Conservation (phyloP, 768 basidiomycete species). For the Cystobasidium tubakii region DNA sequence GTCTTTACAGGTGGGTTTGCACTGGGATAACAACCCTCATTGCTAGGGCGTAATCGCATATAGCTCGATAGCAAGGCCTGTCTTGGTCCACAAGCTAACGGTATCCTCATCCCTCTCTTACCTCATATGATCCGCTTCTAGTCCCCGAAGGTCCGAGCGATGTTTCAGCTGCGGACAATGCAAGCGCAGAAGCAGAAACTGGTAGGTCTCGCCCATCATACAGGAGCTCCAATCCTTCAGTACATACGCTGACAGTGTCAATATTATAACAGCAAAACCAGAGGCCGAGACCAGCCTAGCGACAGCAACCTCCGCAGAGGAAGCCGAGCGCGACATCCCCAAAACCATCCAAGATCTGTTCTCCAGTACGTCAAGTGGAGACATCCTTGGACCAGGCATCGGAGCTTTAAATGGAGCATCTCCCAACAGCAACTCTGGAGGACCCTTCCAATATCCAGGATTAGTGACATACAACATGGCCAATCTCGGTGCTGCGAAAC, state of each 20-base stretch:
- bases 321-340: background rate
- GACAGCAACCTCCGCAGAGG: background rate
- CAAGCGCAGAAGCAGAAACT: background rate
- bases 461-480: slow-evolving; percentile 17
- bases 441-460: slow-evolving; percentile 9
- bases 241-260: too few species aligned
- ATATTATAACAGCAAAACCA: background rate
- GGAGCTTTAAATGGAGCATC: background rate
- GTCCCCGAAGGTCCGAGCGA: background rate
- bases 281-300: background rate
- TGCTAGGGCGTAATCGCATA: too few species aligned
- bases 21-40: too few species aligned
- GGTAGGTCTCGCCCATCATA: background rate
- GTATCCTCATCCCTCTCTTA: too few species aligned
- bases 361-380: background rate
- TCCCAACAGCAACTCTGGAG: background rate
- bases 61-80: too few species aligned
- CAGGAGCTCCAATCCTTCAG: too few species aligned
- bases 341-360: slow-evolving; percentile 6
- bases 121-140: background rate
- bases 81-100: too few species aligned
- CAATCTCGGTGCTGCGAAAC: background rate
- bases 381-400: background rate
- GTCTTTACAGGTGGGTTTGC: slow-evolving; percentile 4
- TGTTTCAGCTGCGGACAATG: background rate